phyloP scores from a whole-genome alignment of 23 red algal species.

The Gracilariopsis chorda region DNA sequence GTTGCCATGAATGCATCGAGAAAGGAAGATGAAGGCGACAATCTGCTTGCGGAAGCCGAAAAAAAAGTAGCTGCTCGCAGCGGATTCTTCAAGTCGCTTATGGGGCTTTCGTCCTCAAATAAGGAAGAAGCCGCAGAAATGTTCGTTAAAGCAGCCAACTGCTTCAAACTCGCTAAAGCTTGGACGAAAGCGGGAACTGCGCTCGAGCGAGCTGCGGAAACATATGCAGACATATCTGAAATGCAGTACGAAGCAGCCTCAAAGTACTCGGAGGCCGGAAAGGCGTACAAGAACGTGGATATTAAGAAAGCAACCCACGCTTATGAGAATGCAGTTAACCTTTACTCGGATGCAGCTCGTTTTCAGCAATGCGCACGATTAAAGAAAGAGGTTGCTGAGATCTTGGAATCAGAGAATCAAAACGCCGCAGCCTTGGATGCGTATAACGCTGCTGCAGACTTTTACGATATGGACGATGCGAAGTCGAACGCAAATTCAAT shows the following conservation, averaged over 20 bases:
- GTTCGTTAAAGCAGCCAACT: slow-evolving; percentile 86
- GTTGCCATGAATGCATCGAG: slow-evolving; percentile 33
- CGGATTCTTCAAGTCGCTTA: slow-evolving; percentile 55
- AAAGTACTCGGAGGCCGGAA: slow-evolving; percentile 90
- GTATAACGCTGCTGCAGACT: slow-evolving; percentile 82
- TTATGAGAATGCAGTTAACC: slow-evolving; percentile 69
- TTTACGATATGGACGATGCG: slow-evolving; percentile 92
- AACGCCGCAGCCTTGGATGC: slow-evolving; percentile 36
- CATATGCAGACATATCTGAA: slow-evolving; percentile 48
- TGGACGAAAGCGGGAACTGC: slow-evolving; percentile 81
- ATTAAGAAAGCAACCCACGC: slow-evolving; percentile 64
- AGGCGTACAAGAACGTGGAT: slow-evolving; percentile 76
- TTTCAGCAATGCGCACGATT: slow-evolving; percentile 86
- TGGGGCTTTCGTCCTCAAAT: slow-evolving; percentile 28
- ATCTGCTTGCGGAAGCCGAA: slow-evolving; percentile 38
- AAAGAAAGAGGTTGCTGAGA: slow-evolving; percentile 91
- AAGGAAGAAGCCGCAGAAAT: slow-evolving; percentile 87
- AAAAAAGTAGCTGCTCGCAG: neutral
- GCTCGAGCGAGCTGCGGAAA: slow-evolving; percentile 58
- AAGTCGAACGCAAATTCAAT: slow-evolving; percentile 85
- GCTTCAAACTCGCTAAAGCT: slow-evolving; percentile 83
- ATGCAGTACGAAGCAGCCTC: slow-evolving; percentile 80
- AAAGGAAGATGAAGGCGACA: slow-evolving; percentile 58
- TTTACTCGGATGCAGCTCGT: slow-evolving; percentile 73
- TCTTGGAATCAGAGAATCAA: slow-evolving; percentile 64